Conservation (phyloP, 345 rosid genomes). For the Theobroma cacao region DNA sequence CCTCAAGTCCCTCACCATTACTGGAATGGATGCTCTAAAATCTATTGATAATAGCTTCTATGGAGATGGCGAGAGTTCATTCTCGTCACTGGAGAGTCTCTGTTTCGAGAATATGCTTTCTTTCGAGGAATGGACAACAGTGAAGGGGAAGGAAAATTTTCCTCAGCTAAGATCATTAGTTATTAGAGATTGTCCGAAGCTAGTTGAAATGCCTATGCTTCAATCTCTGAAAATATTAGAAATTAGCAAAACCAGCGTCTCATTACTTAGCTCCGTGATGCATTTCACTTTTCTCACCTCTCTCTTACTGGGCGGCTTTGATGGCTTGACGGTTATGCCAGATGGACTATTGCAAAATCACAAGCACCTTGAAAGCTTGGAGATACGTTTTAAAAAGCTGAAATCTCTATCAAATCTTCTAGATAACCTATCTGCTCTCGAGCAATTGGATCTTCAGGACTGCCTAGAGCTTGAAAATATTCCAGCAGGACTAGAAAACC, state of each 20-base stretch:
- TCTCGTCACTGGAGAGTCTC: not conserved
- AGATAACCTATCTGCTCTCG: not conserved
- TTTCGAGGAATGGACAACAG: not conserved
- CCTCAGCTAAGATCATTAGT: not conserved
- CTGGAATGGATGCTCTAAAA: not conserved
- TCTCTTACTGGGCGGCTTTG: accelerated
- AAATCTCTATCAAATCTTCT: not conserved
- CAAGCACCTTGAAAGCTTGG: not conserved
- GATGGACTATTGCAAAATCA: not conserved
- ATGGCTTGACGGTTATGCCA: not conserved
- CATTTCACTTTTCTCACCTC: not conserved
- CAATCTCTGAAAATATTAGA: not conserved
- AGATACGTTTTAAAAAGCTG: accelerated
- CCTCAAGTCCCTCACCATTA: not conserved
- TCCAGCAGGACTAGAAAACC: not conserved
- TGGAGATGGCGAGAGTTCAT: not conserved
- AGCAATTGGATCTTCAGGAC: not conserved
- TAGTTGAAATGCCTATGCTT: not conserved
- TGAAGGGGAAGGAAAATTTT: not conserved
- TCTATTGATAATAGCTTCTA: not conserved
- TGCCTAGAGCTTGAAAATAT: not conserved
- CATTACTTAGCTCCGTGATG: not conserved
- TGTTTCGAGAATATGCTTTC: not conserved
- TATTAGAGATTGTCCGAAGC: accelerated
- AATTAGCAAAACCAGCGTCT: not conserved